These are phyloP conservation scores for Gliomastix tumulicola DNA, from an alignment of 2,329 filamentous ascomycete genomes.

Conservation along the genomic window DNA sequence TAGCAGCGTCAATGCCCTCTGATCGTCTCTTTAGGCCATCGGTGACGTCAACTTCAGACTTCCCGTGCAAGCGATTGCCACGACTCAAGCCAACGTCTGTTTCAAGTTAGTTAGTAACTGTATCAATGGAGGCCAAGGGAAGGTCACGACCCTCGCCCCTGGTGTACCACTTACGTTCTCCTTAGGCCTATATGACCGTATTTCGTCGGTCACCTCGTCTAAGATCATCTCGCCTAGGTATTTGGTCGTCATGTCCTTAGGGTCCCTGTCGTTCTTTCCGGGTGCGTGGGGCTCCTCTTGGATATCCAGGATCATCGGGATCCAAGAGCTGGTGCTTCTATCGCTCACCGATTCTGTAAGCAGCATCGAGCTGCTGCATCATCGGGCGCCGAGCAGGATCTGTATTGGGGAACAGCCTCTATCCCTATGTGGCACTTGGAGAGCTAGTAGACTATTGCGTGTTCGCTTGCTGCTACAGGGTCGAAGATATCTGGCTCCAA, in stretches of 20 bases:
- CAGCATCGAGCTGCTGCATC: conserved; percentile 9
- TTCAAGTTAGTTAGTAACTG: no score
- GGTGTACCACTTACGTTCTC: conserved; percentile 45
- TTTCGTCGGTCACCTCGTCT: conserved; percentile 63
- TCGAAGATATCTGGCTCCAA: no score
- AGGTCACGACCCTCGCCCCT: no score
- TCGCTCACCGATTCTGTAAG: conserved; percentile 7
- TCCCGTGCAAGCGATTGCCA: no score
- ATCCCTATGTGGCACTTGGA: no score
- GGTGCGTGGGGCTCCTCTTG: conserved; percentile 59
- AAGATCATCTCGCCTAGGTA: conserved; percentile 67
- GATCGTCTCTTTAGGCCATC: no score
- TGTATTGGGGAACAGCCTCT: conserved; percentile 16
- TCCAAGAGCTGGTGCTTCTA: conserved; percentile 10
- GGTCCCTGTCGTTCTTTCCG: conserved; percentile 44
- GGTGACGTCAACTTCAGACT: no score
- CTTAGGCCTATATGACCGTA: conserved; percentile 62
- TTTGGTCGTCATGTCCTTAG: conserved; percentile 58
- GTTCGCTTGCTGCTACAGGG: no score
- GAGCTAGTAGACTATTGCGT: no score
- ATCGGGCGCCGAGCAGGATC: conserved; percentile 10
- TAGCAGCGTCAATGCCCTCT: no score
- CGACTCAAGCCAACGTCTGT: no score
- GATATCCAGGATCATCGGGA: conserved; percentile 35
- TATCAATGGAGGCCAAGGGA: no score